Percentiles rank a stretch among this genome's conserved stretches.
Evolutionary conservation across 1,139 yeast species (phyloP).

Genomic region (Saccharomyces hybrid): DNA sequence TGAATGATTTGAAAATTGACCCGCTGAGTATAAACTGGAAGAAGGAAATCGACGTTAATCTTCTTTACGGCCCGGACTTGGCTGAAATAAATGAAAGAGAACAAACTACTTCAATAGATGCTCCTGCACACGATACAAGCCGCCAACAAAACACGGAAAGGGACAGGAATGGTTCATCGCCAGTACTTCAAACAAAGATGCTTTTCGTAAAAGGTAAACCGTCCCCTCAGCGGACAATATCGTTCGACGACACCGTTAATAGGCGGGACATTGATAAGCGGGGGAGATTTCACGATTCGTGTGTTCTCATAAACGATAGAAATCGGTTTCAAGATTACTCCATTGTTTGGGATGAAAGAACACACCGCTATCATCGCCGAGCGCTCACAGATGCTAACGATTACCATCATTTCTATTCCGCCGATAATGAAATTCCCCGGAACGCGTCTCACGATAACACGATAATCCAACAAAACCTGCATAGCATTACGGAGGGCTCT

Average conservation of each 20-base stretch:
- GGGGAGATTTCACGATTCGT: constrained; percentile 17
- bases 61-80: constrained; percentile 30
- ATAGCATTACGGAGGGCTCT: neutral
- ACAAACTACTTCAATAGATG: neutral
- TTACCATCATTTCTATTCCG: neutral
- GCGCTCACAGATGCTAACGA: neutral
- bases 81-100: constrained; percentile 2
- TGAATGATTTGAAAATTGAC: constrained; percentile 16
- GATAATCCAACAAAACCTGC: neutral
- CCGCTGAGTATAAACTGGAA: constrained; percentile 30
- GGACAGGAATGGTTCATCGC: neutral
- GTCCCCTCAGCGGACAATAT: neutral
- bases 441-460: neutral
- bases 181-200: neutral
- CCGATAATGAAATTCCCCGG: neutral
- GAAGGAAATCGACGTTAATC: constrained; percentile 29
- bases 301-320: constrained; percentile 19
- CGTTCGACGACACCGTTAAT: constrained; percentile 17
- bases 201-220: neutral
- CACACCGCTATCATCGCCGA: neutral
- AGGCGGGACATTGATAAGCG: constrained; percentile 20
- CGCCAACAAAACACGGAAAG: neutral
- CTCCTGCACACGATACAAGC: neutral
- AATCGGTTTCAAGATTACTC: constrained; percentile 4
- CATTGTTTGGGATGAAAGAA: constrained; percentile 1